Conservation (phyloP, 2,329 filamentous ascomycete species). For the Aaosphaeria arxii region DNA sequence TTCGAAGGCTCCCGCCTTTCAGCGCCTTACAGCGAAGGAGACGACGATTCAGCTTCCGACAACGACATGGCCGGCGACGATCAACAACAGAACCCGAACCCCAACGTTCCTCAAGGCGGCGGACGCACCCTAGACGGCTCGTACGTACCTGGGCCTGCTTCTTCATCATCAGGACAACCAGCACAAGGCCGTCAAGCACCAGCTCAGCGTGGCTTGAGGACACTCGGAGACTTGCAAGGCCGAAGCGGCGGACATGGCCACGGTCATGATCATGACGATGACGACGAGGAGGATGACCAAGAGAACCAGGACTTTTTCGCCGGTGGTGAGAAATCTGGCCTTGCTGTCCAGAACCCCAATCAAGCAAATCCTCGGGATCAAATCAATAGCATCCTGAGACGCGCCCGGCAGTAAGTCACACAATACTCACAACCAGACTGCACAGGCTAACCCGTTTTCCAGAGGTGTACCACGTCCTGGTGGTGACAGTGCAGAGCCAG, state of each 20-base stretch:
- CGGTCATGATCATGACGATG: constrained; percentile 53
- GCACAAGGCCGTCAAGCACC: constrained; percentile 20
- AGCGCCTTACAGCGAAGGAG: constrained; percentile 10
- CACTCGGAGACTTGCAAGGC: constrained; percentile 42
- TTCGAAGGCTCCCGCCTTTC: constrained; percentile 26
- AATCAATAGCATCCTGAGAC: constrained; percentile 50
- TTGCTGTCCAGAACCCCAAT: constrained; percentile 64
- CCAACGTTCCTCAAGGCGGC: constrained; percentile 25
- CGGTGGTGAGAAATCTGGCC: constrained; percentile 80
- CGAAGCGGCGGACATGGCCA: constrained; percentile 36
- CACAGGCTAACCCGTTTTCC: not conserved
- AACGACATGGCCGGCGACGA: constrained; percentile 36
- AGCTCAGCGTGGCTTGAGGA: constrained; percentile 38
- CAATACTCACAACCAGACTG: not conserved
- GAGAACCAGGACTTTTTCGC: constrained; percentile 70
- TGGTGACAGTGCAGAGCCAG: constrained; percentile 48
- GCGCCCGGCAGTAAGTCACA: constrained; percentile 42
- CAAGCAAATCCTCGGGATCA: constrained; percentile 49
- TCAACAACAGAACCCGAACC: constrained; percentile 12
- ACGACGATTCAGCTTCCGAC: constrained; percentile 20
- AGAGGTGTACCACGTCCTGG: constrained; percentile 63
- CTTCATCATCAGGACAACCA: constrained; percentile 23
- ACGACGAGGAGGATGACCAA: constrained; percentile 60
- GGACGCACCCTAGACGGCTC: constrained; percentile 36
- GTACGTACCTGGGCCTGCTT: constrained; percentile 25